Evolutionary conservation across 768 basidiomycete species (phyloP).

Genomic region (Lyophyllum shimeji): DNA sequence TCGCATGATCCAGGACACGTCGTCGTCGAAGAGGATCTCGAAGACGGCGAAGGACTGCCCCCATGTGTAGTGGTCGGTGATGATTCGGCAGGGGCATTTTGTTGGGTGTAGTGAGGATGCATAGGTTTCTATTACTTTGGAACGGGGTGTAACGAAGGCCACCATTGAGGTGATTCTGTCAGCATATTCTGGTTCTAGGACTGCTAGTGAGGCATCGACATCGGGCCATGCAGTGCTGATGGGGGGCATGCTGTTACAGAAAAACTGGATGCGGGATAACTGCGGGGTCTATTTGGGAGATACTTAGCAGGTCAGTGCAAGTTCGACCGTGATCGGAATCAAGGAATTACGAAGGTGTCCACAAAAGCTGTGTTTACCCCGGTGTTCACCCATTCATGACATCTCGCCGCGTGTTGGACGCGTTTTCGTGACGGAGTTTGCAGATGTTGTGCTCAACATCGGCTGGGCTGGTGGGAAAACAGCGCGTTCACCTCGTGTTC

Average conservation of each 20-base stretch:
- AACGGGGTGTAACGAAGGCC: constrained; percentile 31
- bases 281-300: background rate
- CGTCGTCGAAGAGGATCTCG: constrained; percentile 31
- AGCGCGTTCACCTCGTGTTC: too few relatives aligned
- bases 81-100: constrained; percentile 27
- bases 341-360: background rate
- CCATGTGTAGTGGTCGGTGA: constrained; percentile 37
- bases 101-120: constrained; percentile 34
- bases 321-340: background rate
- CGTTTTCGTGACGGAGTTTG: background rate
- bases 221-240: constrained; percentile 41
- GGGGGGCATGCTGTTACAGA: constrained; percentile 19
- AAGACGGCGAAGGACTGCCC: constrained; percentile 41
- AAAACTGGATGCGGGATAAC: background rate
- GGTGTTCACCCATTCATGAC: background rate
- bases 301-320: background rate
- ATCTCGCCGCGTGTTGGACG: background rate
- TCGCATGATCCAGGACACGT: constrained; percentile 38
- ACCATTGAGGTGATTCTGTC: constrained; percentile 36
- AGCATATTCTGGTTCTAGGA: constrained; percentile 33
- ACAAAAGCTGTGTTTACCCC: too few relatives aligned
- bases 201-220: constrained; percentile 31
- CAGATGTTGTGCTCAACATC: background rate
- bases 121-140: constrained; percentile 29
- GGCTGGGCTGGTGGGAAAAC: too few relatives aligned